Base-by-base conservation (phyloP, 1,139 yeast species). In the Casaregolazyma lundiana region DNA sequence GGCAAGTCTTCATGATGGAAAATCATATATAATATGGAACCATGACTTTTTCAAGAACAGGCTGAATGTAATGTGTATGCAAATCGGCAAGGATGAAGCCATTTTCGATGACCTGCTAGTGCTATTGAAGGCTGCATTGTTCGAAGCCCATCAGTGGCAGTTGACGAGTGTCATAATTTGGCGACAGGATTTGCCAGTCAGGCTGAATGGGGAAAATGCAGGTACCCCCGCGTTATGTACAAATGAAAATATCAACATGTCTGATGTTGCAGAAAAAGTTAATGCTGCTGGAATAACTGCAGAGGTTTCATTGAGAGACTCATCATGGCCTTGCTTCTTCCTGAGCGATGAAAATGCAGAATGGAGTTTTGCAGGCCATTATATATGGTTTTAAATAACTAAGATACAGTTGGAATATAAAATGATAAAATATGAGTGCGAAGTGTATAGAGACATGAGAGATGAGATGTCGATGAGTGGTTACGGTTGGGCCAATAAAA, bases 1-100 rank as follows among this genome's bases (percentile, higher is more conserved):
- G 19, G 68, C 66, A 18, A 50, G 57, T 16, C 59, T 59, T 30
- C 59, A 61, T 38, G 32, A 6, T 5, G 32, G 15, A 2, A 41
- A 45, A 2, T 60, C 63, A 22, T 72, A 71, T 58, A 61, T 75
- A 17, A 60, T 74, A 24, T 75, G 79, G 79, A 67, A 68, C 35
- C 78, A 73, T 49, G 72, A 71, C 44, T 73, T 73, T 68, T 68
- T 66, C 48, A 65, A 57, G 17, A 57, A 64, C 35, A 59, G 63
- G 21, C 56, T 75, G 43, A 58, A 67, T 9, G 53, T 72, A 11
- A 38, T 71, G 44, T 50, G 65, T 13, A 40, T 59, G n/a, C 52
- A 54, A 38, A 52, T 53, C 2, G 55, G 50, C 24, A 36, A 37
- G 13, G 40, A 41, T 36, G 48, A 47, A 35, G 35, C 43, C 18